Percentiles rank a stretch among this genome's conserved stretches.
Conservation (phyloP, 225 moss, liverwort and hornwort species). For the Anthoceros angustus region DNA sequence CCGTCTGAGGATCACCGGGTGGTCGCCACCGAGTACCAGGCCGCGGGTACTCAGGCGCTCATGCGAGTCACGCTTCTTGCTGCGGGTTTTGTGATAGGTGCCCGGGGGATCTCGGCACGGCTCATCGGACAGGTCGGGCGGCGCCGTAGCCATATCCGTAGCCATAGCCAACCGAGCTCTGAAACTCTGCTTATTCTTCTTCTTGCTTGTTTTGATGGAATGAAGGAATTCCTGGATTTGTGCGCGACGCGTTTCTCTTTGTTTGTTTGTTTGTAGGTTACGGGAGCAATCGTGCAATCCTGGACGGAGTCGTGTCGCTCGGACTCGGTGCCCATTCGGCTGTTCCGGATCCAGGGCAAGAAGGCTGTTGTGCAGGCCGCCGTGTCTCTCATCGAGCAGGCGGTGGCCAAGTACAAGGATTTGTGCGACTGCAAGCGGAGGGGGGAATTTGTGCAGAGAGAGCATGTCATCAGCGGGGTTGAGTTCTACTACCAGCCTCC, state of each 20-base stretch:
- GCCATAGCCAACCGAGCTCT: too few relatives aligned
- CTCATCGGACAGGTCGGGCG: constrained; percentile 49
- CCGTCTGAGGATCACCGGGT: constrained; percentile 94
- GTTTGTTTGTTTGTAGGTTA: constrained; percentile 17
- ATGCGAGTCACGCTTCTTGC: constrained; percentile 91
- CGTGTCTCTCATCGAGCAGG: constrained; percentile 80
- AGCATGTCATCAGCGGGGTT: constrained; percentile 85
- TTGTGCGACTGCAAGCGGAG: constrained; percentile 96
- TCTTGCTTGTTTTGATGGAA: not conserved
- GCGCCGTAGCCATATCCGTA: not conserved
- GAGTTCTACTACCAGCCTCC: constrained; percentile 99
- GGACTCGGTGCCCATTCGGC: constrained; percentile 76
- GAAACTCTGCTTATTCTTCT: not conserved
- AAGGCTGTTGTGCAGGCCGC: constrained; percentile 86
- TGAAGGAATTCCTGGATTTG: not conserved
- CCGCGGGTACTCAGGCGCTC: constrained; percentile 79
- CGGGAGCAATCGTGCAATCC: constrained; percentile 95
- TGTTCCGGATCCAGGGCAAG: constrained; percentile 94
- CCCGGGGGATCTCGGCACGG: constrained; percentile 80
- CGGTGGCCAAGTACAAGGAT: constrained; percentile 89
- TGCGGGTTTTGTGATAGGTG: constrained; percentile 93
- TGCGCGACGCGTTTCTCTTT: not conserved
- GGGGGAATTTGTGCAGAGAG: constrained; percentile 90
- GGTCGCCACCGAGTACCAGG: constrained; percentile 90
- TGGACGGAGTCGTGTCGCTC: constrained; percentile 96